phyloP scores from a whole-genome alignment of 2,329 filamentous ascomycete genomes.

The Drechslera avenae region DNA sequence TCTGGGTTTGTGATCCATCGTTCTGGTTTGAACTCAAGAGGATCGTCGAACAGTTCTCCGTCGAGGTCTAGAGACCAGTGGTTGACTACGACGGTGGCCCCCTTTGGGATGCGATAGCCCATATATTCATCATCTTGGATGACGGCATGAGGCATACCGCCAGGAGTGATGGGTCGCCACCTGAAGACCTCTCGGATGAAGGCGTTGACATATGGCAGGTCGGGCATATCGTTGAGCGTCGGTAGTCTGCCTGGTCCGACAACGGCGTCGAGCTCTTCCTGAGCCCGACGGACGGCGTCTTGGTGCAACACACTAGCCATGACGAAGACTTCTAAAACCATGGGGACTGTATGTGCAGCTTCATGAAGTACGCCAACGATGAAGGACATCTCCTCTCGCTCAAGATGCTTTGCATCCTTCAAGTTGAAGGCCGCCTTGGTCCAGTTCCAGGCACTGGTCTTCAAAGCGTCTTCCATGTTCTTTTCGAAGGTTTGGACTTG shows the following conservation, averaged over 20 bases:
- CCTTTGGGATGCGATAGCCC: constrained; percentile 48
- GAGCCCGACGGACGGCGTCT: too few species aligned
- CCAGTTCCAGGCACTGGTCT: too few species aligned
- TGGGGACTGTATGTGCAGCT: too few species aligned
- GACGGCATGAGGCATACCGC: constrained; percentile 34
- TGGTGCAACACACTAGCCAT: too few species aligned
- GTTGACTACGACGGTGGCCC: constrained; percentile 42
- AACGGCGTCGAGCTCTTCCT: constrained; percentile 38
- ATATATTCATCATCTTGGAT: constrained; percentile 36
- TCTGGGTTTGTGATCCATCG: constrained; percentile 45
- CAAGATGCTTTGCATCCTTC: too few species aligned
- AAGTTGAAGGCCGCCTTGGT: too few species aligned
- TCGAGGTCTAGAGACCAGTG: constrained; percentile 48
- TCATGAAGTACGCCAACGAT: too few species aligned
- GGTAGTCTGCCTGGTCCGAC: constrained; percentile 39
- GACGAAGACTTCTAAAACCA: too few species aligned
- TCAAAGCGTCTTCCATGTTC: too few species aligned
- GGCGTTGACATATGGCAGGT: constrained; percentile 35
- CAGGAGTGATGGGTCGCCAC: constrained; percentile 37
- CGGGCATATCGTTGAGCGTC: constrained; percentile 25
- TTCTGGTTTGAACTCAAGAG: constrained; percentile 52
- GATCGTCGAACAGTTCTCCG: constrained; percentile 49
- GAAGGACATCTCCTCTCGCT: too few species aligned
- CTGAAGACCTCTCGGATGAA: constrained; percentile 39
- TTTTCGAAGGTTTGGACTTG: too few species aligned